Percentiles rank a stretch among this genome's conserved stretches.
Evolutionary conservation across 2,329 filamentous ascomycete genomes (phyloP).

Genomic region (Amauroascus verrucosus): DNA sequence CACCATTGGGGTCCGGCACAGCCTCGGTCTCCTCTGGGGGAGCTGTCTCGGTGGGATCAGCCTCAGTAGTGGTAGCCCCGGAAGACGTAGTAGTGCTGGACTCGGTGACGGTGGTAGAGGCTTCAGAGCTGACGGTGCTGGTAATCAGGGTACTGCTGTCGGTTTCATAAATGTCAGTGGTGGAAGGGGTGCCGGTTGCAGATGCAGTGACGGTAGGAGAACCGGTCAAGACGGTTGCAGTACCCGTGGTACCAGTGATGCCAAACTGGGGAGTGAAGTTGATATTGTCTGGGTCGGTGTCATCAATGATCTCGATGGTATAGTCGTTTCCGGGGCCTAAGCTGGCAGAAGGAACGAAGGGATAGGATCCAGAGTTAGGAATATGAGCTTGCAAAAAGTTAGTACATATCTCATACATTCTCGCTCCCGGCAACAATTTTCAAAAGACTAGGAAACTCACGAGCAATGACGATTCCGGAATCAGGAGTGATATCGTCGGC

Average conservation of each 20-base stretch:
- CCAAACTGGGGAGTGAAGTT: slow-evolving; percentile 47
- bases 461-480: slow-evolving; percentile 33
- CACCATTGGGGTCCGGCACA: slow-evolving; percentile 15
- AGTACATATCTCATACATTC: not conserved
- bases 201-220: slow-evolving; percentile 23
- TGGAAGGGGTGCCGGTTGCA: slow-evolving; percentile 19
- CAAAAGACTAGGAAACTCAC: slow-evolving; percentile 27
- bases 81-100: not conserved
- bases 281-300: slow-evolving; percentile 33
- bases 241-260: slow-evolving; percentile 39
- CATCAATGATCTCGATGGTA: slow-evolving; percentile 45
- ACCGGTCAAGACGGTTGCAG: slow-evolving; percentile 21
- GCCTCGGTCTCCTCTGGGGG: not conserved
- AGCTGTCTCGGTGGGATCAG: slow-evolving; percentile 2
- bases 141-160: slow-evolving; percentile 20
- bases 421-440: not conserved
- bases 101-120: slow-evolving; percentile 2
- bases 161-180: slow-evolving; percentile 17
- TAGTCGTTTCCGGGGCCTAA: slow-evolving; percentile 40
- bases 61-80: not conserved
- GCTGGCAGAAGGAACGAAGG: slow-evolving; percentile 37
- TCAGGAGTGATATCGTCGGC: slow-evolving; percentile 33
- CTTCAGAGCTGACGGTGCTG: slow-evolving; percentile 15
- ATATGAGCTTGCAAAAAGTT: slow-evolving; percentile 32
- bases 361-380: slow-evolving; percentile 41